phyloP scores from a whole-genome alignment of 345 rosid genomes.

The Brassica carinata region DNA sequence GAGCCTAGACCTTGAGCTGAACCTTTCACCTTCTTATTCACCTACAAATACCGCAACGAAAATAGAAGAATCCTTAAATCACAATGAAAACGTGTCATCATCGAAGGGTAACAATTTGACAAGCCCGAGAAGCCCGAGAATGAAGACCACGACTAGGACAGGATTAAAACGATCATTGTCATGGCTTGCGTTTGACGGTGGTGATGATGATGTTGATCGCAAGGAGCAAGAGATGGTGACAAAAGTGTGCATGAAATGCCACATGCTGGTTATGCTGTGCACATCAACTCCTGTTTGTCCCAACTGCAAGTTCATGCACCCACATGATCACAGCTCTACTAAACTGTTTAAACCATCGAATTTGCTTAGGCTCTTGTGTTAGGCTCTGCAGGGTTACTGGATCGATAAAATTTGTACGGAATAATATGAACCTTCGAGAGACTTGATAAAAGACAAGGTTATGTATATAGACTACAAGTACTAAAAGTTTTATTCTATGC shows the following conservation, averaged over 20 bases:
- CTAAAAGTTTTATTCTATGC: slow-evolving; percentile 10
- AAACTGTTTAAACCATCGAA: slow-evolving; percentile 50
- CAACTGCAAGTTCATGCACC: slow-evolving; percentile 91
- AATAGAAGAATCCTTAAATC: slow-evolving; percentile 15
- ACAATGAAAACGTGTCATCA: slow-evolving; percentile 20
- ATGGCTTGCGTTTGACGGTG: slow-evolving; percentile 51
- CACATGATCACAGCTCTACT: slow-evolving; percentile 54
- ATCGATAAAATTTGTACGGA: slow-evolving; percentile 18
- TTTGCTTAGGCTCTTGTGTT: slow-evolving; percentile 62
- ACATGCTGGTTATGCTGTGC: slow-evolving; percentile 85
- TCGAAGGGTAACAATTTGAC: slow-evolving; percentile 28
- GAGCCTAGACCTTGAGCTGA: slow-evolving; percentile 82
- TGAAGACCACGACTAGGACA: slow-evolving; percentile 6
- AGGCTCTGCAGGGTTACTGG: slow-evolving; percentile 18
- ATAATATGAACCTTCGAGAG: slow-evolving; percentile 21
- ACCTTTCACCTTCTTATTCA: slow-evolving; percentile 57
- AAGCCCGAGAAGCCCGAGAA: slow-evolving; percentile 26
- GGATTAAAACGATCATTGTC: slow-evolving; percentile 37
- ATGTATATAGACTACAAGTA: slow-evolving; percentile 34
- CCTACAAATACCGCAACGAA: slow-evolving; percentile 21
- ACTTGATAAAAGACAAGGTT: slow-evolving; percentile 25
- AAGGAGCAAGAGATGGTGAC: slow-evolving; percentile 72
- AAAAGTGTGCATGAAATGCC: slow-evolving; percentile 72
- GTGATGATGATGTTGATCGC: slow-evolving; percentile 41
- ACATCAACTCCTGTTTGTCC: slow-evolving; percentile 81